Percentiles rank a stretch among this genome's conserved stretches.
Conservation (phyloP, 768 basidiomycete genomes). For the Tylopilus plumbeoviolaceoides region DNA sequence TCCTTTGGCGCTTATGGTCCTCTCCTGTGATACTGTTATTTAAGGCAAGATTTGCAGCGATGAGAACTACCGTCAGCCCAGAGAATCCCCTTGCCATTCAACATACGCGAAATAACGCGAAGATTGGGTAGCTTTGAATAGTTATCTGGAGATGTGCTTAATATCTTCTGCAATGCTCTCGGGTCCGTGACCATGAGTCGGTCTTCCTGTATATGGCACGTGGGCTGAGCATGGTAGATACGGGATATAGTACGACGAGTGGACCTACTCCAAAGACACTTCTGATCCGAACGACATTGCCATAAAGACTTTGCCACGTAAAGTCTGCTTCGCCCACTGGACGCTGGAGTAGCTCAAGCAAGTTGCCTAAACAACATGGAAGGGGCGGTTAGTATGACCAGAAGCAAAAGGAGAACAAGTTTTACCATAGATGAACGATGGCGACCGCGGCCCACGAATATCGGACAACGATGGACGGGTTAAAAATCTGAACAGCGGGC, state of each 20-base stretch:
- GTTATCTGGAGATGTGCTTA: slow-evolving; percentile 39
- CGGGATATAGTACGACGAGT: not conserved
- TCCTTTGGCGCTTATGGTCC: slow-evolving; percentile 49
- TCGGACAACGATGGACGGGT: slow-evolving; percentile 7
- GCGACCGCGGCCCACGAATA: slow-evolving; percentile 13
- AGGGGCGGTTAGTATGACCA: not conserved
- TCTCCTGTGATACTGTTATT: slow-evolving; percentile 21
- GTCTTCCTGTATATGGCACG: slow-evolving; percentile 33
- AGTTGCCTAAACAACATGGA: slow-evolving; percentile 15
- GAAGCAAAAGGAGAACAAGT: not conserved
- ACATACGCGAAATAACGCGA: slow-evolving; percentile 5
- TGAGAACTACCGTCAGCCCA: slow-evolving; percentile 37
- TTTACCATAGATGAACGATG: slow-evolving; percentile 16
- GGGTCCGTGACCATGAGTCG: slow-evolving; percentile 43
- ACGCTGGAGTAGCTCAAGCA: slow-evolving; percentile 22
- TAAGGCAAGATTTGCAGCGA: slow-evolving; percentile 3
- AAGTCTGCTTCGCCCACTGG: slow-evolving; percentile 28
- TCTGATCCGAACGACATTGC: slow-evolving; percentile 20
- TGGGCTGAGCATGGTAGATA: not conserved
- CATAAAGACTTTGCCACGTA: slow-evolving; percentile 27
- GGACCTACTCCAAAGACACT: slow-evolving; percentile 20
- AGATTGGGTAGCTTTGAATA: slow-evolving; percentile 35
- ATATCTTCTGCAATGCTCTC: slow-evolving; percentile 38
- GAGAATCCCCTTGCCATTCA: slow-evolving; percentile 32
- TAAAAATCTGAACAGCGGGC: not conserved